Evolutionary conservation across 2,329 filamentous ascomycete species (phyloP).

Genomic region (Sphaerulina musiva): DNA sequence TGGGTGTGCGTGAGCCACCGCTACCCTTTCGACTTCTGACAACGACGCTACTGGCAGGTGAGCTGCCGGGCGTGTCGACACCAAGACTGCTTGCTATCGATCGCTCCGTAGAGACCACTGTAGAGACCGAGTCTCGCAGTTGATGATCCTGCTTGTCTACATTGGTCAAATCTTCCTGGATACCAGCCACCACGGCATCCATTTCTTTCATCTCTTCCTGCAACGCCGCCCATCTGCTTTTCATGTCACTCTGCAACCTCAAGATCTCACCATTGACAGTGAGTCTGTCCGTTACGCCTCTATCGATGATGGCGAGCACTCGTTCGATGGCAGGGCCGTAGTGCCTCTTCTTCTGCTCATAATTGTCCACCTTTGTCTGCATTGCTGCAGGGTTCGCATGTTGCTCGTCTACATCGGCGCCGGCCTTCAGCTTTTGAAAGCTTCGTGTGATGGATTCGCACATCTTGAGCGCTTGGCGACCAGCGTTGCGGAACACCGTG

Average conservation of each 20-base stretch:
- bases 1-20: slow-evolving; percentile 43
- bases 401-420: slow-evolving; percentile 67
- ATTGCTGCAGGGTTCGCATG: slow-evolving; percentile 63
- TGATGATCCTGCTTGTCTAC: slow-evolving; percentile 56
- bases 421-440: slow-evolving; percentile 72
- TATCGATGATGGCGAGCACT: slow-evolving; percentile 86
- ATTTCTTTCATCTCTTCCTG: slow-evolving; percentile 71
- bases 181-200: slow-evolving; percentile 67
- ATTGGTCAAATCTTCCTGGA: slow-evolving; percentile 38
- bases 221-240: slow-evolving; percentile 70
- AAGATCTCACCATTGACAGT: slow-evolving; percentile 96
- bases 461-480: slow-evolving; percentile 90
- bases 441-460: slow-evolving; percentile 90
- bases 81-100: slow-evolving; percentile 60
- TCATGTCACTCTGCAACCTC: slow-evolving; percentile 76
- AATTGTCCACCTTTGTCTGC: slow-evolving; percentile 81
- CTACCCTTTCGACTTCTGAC: slow-evolving; percentile 46
- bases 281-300: slow-evolving; percentile 88
- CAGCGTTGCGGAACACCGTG: slow-evolving; percentile 87
- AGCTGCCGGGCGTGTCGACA: slow-evolving; percentile 55
- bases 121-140: slow-evolving; percentile 86
- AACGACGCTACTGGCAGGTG: slow-evolving; percentile 61
- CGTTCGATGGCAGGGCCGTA: slow-evolving; percentile 90
- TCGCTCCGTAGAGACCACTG: slow-evolving; percentile 76
- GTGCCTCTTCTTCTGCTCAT: slow-evolving; percentile 89